Evolutionary conservation across 2,329 filamentous ascomycete species (phyloP), one percentile per base, ranked within the genome.

Genomic region (Neospermospora avenae): DNA sequence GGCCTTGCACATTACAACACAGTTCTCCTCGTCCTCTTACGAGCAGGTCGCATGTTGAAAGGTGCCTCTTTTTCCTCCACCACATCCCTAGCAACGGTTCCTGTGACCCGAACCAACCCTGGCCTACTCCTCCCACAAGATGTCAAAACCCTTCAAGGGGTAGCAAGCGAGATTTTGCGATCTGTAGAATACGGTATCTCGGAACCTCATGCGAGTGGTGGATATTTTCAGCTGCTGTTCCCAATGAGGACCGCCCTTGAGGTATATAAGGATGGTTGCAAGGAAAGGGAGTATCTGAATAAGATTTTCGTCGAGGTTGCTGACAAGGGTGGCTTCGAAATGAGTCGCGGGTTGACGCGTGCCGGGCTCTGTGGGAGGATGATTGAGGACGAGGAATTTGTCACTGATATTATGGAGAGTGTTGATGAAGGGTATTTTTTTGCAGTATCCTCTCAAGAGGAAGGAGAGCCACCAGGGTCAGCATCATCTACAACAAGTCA

Each of bases 151-250:
- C 25, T 65, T 8, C 61, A 59, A 16, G 57, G 58, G 16, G 35
- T 63, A 2, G 59, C 52, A 48, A 39, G 57, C 31, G 63, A 65
- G 16, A 57, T 65, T 22, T 24, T 63, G n/a, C 53, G 59, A 34
- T 35, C 25, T 4, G 42, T 62, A 0, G 44, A 57, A 28, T 65
- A 54, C 51, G 13, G 28, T 48, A 28, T 63, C 1, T 41, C 46
- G 22, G 57, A 63, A n/a, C 48, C 34, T 5, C 61, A 61, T 45
- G 31, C 20, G 25, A 61, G 39, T 55, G 59, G 46, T 20, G 63
- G 59, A 7, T 62, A 54, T 51, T 65, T 65, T 35, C 59, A 62
- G 42, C 31, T 60, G 18, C 46, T 63, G 28, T 63, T 65, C 54
- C 59, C 59, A 2, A 18, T 63, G 16, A 59, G 61, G 24, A 57